These are phyloP conservation scores for Arthrobotrys conoides DNA, from an alignment of 2,329 filamentous ascomycete genomes.

Conservation along the genomic window DNA sequence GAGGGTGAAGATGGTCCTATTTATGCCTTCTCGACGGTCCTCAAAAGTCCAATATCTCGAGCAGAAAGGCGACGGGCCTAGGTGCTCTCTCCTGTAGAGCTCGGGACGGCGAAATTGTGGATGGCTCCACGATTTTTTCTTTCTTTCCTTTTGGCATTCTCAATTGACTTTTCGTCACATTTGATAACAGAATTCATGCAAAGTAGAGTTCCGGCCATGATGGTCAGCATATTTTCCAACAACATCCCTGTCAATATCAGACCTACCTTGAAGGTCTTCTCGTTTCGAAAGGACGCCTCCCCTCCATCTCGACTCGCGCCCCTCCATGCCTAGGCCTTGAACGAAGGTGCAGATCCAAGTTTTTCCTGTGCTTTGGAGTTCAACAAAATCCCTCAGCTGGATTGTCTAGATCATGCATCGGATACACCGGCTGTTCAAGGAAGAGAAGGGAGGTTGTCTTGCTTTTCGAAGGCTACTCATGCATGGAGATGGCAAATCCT, in stretches of 20 bases:
- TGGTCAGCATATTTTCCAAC: slow-evolving; percentile 56
- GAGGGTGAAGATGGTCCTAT: slow-evolving; percentile 62
- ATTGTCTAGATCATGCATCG: slow-evolving; percentile 60
- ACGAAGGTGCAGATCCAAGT: slow-evolving; percentile 58
- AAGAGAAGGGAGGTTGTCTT: slow-evolving; percentile 41
- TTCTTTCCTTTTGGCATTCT: slow-evolving; percentile 54
- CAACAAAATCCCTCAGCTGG: slow-evolving; percentile 61
- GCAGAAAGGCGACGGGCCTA: slow-evolving; percentile 35
- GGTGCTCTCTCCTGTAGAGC: slow-evolving; percentile 41
- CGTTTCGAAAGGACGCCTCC: slow-evolving; percentile 61
- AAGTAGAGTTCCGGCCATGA: slow-evolving; percentile 60
- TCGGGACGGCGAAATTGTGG: slow-evolving; percentile 45
- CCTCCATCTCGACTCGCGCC: slow-evolving; percentile 56
- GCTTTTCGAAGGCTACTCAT: slow-evolving; percentile 42
- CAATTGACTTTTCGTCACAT: slow-evolving; percentile 59
- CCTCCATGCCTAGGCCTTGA: slow-evolving; percentile 42
- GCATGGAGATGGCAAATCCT: slow-evolving; percentile 60
- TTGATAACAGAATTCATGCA: slow-evolving; percentile 61
- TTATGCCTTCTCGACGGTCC: slow-evolving; percentile 61
- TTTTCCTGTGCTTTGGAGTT: slow-evolving; percentile 40
- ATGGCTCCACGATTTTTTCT: slow-evolving; percentile 40
- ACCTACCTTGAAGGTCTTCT: slow-evolving; percentile 57
- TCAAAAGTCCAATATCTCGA: slow-evolving; percentile 41
- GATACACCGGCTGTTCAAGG: slow-evolving; percentile 59
- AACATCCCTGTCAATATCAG: slow-evolving; percentile 58